Evolutionary conservation across 805 yeast genomes (phyloP).

Genomic region (Yarrowia bubula): DNA sequence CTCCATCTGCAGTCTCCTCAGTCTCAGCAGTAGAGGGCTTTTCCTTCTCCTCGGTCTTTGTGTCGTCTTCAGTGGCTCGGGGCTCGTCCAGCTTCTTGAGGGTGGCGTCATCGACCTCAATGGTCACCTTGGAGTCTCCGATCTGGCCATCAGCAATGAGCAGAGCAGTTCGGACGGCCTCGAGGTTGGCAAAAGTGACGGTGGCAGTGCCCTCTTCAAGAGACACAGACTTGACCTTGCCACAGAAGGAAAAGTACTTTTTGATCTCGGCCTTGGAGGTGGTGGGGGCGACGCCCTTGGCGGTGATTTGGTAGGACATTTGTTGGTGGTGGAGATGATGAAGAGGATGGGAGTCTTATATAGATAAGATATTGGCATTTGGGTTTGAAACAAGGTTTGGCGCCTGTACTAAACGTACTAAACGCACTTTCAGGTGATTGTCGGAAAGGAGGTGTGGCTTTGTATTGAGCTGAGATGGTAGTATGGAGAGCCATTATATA

Average conservation of each 20-base stretch:
- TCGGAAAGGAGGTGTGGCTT: no score
- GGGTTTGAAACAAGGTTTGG: not conserved
- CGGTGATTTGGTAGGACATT: conserved; percentile 46
- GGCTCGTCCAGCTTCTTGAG: conserved; percentile 22
- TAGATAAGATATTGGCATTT: not conserved
- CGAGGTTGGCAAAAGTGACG: conserved; percentile 54
- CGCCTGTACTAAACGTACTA: no score
- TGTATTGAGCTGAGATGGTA: no score
- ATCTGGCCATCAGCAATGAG: conserved; percentile 72
- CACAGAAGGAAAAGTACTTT: conserved; percentile 76
- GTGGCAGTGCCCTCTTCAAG: conserved; percentile 42
- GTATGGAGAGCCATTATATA: no score
- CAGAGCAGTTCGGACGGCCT: conserved; percentile 69
- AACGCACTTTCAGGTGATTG: no score
- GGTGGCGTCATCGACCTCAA: conserved; percentile 40
- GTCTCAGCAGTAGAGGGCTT: conserved; percentile 31
- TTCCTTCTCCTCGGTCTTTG: conserved; percentile 29
- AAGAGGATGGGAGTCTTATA: not conserved
- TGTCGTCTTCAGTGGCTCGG: not conserved
- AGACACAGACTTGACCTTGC: conserved; percentile 44
- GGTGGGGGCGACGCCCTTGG: conserved; percentile 53
- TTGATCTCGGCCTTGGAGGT: conserved; percentile 52
- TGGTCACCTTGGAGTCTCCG: conserved; percentile 55
- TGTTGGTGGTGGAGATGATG: not conserved
- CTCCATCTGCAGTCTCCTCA: conserved; percentile 30